Evolutionary conservation across 768 basidiomycete genomes (phyloP).

Genomic region (Gloeostereum incarnatum): DNA sequence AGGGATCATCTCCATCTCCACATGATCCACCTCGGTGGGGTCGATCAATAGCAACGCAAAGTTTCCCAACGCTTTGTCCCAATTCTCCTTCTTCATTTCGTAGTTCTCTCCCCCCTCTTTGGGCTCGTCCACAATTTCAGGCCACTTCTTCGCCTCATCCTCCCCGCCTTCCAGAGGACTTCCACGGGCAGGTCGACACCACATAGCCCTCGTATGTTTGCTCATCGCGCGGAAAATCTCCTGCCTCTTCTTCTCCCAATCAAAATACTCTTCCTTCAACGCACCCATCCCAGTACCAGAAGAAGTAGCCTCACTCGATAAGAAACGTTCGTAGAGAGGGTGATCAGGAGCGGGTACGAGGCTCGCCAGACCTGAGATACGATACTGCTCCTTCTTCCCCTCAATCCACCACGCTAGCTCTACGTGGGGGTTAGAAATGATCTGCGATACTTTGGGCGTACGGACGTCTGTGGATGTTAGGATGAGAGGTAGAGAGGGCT

Average conservation of each 20-base stretch:
- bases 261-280: slow-evolving; percentile 29
- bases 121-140: slow-evolving; percentile 38
- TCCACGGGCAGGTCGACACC: slow-evolving; percentile 65
- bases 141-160: slow-evolving; percentile 58
- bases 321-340: slow-evolving; percentile 23
- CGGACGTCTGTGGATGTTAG: slow-evolving; percentile 67
- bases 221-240: slow-evolving; percentile 52
- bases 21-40: slow-evolving; percentile 58
- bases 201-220: slow-evolving; percentile 57
- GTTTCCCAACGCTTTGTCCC: slow-evolving; percentile 49
- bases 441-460: slow-evolving; percentile 54
- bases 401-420: slow-evolving; percentile 74
- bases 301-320: slow-evolving; percentile 7
- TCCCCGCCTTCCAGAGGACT: slow-evolving; percentile 36
- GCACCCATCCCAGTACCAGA: slow-evolving; percentile 16
- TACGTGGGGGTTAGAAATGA: slow-evolving; percentile 36
- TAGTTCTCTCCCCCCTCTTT: slow-evolving; percentile 21
- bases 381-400: slow-evolving; percentile 61
- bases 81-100: slow-evolving; percentile 34
- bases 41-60: slow-evolving; percentile 71
- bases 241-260: slow-evolving; percentile 63
- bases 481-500: slow-evolving; percentile 47
- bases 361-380: slow-evolving; percentile 48
- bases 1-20: slow-evolving; percentile 49
- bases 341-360: slow-evolving; percentile 44